Evolutionary conservation across 495 filamentous ascomycete species (phyloP), one percentile per base, ranked within the genome.

Genomic region (Emericellopsis terricola): DNA sequence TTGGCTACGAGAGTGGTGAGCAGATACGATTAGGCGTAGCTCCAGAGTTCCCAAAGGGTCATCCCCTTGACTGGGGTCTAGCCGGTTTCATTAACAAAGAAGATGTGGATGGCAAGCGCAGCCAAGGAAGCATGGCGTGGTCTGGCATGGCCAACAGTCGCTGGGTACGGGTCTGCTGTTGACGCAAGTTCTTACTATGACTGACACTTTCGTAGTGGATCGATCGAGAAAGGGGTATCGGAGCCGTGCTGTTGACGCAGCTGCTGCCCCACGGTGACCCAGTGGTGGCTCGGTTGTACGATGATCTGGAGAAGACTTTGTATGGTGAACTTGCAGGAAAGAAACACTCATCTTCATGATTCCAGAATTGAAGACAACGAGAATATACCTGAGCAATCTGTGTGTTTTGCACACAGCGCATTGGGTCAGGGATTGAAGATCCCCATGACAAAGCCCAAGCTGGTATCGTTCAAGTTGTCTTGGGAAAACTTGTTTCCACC

Each of bases 51-150:
- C 46, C 41, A 5, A 15, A 24, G 0, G 38, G 23, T 4, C 31
- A 37, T 18, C 38, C 36, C 8, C 15, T 49, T 0, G 38, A 50
- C 34, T 37, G 41, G 26, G 52, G 49, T 2, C 17, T 54, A 3
- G 42, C 36, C 3, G 55, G 52, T 3, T 8, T 49, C 3, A 19
- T 58, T 8, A 48, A 48, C 28, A 15, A 45, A 36, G 47, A 38
- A 29, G 49, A 56, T 33, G 33, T 49, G n/a, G 33, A 39, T 10
- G 45, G 42, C 0, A 45, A 45, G 47, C 41, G 52, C 29, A 45
- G 38, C 40, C 46, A 46, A 38, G 55, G 55, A 3, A 56, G 52
- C 17, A 39, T 56, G 44, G 48, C 44, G 42, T 58, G 54, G 54
- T 21, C 23, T 6, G 54, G 40, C 17, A 26, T 31, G 33, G 19